A percentile compares a stretch with the other conserved stretches of the same genome.
phyloP scores from a whole-genome alignment of 768 basidiomycete genomes.

The Psilocybe cubensis region DNA sequence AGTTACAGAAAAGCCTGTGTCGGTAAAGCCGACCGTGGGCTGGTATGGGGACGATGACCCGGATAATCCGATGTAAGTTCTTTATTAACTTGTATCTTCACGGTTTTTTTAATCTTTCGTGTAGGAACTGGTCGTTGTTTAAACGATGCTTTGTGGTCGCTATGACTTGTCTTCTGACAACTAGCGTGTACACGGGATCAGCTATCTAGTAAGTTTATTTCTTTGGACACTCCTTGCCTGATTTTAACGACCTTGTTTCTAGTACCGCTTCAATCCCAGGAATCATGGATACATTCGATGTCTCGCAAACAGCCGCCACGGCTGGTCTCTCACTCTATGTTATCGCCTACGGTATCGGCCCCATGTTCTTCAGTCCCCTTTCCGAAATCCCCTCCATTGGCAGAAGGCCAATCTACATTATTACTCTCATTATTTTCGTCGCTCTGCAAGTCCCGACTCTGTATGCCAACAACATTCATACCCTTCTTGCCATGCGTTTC shows the following conservation, averaged over 20 bases:
- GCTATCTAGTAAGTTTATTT: slow-evolving; percentile 2
- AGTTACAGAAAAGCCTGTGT: neutral
- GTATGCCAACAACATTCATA: slow-evolving; percentile 5
- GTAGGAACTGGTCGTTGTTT: neutral
- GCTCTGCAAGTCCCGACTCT: slow-evolving; percentile 1
- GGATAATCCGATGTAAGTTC: neutral
- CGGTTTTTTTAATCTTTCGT: neutral
- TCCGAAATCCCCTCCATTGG: slow-evolving; percentile 6
- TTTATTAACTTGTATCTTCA: neutral
- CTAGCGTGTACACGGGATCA: slow-evolving; percentile 6
- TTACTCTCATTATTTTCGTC: slow-evolving; percentile 1
- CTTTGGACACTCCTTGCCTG: neutral
- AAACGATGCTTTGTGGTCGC: slow-evolving; percentile 1
- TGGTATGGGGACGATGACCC: slow-evolving; percentile 1
- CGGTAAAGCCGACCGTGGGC: neutral
- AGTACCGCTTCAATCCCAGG: slow-evolving; percentile 3
- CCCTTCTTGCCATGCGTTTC: slow-evolving; percentile 4
- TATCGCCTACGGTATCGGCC: slow-evolving; percentile 5
- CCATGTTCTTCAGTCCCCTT: slow-evolving; percentile 1
- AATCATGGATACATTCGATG: neutral
- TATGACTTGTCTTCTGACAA: slow-evolving; percentile 3
- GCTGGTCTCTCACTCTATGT: slow-evolving; percentile 2
- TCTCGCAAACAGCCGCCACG: neutral
- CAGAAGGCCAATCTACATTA: slow-evolving; percentile 2
- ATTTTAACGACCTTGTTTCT: neutral